Conservation (phyloP, 2,329 filamentous ascomycete genomes). For the Fusarium aywerte region DNA sequence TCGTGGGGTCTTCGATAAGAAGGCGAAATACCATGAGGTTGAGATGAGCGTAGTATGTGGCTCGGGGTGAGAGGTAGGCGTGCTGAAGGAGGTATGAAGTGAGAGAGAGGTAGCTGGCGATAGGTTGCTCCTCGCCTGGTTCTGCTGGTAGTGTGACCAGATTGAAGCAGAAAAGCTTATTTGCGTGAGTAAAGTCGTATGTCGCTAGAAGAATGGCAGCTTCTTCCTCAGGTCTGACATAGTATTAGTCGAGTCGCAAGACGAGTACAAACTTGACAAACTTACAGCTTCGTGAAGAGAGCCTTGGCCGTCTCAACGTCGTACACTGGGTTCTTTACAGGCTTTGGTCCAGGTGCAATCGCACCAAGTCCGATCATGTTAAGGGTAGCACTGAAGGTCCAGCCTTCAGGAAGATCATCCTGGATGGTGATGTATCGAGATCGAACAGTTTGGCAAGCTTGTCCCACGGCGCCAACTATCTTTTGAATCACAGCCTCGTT, state of each 20-base stretch:
- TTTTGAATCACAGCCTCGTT: conserved; percentile 88
- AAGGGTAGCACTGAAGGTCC: conserved; percentile 84
- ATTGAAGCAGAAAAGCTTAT: conserved; percentile 93
- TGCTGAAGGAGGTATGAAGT: conserved; percentile 95
- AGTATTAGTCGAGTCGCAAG: background rate
- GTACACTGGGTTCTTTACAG: conserved; percentile 66
- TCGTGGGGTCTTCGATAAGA: conserved; percentile 82
- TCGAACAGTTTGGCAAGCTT: conserved; percentile 74
- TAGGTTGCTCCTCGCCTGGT: conserved; percentile 75
- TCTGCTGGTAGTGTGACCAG: conserved; percentile 72
- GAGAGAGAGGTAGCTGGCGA: conserved; percentile 85
- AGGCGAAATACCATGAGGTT: conserved; percentile 87
- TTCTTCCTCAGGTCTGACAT: conserved; percentile 76
- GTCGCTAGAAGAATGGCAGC: conserved; percentile 84
- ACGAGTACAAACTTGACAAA: conserved; percentile 24
- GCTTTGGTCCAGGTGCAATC: conserved; percentile 75
- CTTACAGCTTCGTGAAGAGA: conserved; percentile 82
- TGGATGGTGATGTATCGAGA: conserved; percentile 85
- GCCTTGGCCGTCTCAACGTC: conserved; percentile 84
- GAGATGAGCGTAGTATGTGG: conserved; percentile 84
- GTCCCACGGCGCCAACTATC: conserved; percentile 80
- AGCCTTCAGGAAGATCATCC: conserved; percentile 90
- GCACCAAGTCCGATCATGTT: conserved; percentile 85
- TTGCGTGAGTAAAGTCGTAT: conserved; percentile 94
- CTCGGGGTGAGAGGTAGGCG: conserved; percentile 82